phyloP scores from a whole-genome alignment of 768 basidiomycete genomes.

The Macrocybe gigantea region DNA sequence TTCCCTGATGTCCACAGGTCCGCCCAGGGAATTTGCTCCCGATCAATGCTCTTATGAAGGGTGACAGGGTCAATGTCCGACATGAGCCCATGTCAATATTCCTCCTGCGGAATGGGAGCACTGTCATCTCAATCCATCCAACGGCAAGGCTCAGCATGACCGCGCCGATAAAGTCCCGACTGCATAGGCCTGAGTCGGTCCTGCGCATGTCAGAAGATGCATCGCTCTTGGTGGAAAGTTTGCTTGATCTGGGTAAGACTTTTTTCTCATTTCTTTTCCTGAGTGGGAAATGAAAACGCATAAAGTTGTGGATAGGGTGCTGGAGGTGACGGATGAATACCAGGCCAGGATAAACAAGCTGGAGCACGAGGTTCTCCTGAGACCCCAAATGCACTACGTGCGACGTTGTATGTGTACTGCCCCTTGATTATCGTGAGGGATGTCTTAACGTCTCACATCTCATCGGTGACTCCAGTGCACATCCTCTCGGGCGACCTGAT shows the following conservation, averaged over 20 bases:
- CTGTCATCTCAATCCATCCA: slow-evolving; percentile 55
- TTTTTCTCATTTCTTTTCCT: slow-evolving; percentile 4
- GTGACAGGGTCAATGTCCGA: slow-evolving; percentile 50
- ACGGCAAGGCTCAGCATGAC: slow-evolving; percentile 42
- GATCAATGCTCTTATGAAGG: slow-evolving; percentile 31
- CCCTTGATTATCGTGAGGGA: not conserved
- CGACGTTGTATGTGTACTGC: slow-evolving; percentile 38
- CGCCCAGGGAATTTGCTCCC: slow-evolving; percentile 16
- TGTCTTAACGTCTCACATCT: not conserved
- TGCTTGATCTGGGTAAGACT: slow-evolving; percentile 35
- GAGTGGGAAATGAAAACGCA: not conserved
- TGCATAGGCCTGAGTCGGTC: slow-evolving; percentile 53
- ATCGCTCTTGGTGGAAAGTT: slow-evolving; percentile 48
- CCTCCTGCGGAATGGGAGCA: slow-evolving; percentile 64
- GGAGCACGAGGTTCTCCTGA: slow-evolving; percentile 52
- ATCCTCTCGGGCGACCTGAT: slow-evolving; percentile 69
- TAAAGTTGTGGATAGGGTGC: slow-evolving; percentile 57
- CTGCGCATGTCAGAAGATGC: slow-evolving; percentile 56
- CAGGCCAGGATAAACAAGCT: slow-evolving; percentile 53
- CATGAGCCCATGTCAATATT: slow-evolving; percentile 60
- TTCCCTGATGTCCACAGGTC: slow-evolving; percentile 5
- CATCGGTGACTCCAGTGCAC: slow-evolving; percentile 42
- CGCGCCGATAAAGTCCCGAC: slow-evolving; percentile 49
- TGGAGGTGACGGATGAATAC: slow-evolving; percentile 65
- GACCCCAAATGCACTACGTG: slow-evolving; percentile 54